phyloP scores from a whole-genome alignment of 2,329 filamentous ascomycete species.

The Pezicula neosporulosa region DNA sequence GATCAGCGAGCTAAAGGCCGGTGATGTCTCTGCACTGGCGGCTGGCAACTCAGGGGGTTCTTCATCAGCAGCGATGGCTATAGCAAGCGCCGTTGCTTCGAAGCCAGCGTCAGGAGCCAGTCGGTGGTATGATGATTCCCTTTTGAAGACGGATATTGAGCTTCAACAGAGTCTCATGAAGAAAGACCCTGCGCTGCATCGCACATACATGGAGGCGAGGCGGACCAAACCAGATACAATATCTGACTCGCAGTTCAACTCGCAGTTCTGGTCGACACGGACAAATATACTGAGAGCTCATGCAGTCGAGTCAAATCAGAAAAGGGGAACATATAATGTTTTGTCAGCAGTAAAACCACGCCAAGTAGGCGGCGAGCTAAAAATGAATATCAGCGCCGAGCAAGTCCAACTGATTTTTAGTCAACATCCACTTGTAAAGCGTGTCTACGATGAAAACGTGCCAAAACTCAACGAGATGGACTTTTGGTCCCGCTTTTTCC shows the following conservation, averaged over 20 bases:
- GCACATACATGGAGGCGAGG: conserved; percentile 84
- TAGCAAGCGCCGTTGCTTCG: conserved; percentile 65
- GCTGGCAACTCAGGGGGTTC: conserved; percentile 30
- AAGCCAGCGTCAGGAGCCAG: conserved; percentile 44
- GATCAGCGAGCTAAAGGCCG: conserved; percentile 55
- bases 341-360: conserved; percentile 83
- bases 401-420: conserved; percentile 91
- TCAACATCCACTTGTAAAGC: conserved; percentile 87
- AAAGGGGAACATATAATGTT: conserved; percentile 88
- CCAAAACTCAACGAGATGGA: conserved; percentile 73
- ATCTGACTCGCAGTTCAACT: conserved; percentile 75
- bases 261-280: conserved; percentile 92
- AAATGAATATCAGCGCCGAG: conserved; percentile 82
- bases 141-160: conserved; percentile 72
- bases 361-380: conserved; percentile 69
- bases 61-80: conserved; percentile 69
- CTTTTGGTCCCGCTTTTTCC: conserved; percentile 95
- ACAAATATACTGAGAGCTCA: conserved; percentile 83
- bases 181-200: conserved; percentile 69
- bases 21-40: conserved; percentile 28
- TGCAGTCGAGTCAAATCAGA: conserved; percentile 84
- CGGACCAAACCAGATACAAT: conserved; percentile 82
- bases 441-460: conserved; percentile 90
- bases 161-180: conserved; percentile 87
- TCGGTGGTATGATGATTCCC: conserved; percentile 76